These are phyloP conservation scores for Pelargonium hybrid DNA, from an alignment of 441 rosid genomes.

Conservation along the genomic window DNA sequence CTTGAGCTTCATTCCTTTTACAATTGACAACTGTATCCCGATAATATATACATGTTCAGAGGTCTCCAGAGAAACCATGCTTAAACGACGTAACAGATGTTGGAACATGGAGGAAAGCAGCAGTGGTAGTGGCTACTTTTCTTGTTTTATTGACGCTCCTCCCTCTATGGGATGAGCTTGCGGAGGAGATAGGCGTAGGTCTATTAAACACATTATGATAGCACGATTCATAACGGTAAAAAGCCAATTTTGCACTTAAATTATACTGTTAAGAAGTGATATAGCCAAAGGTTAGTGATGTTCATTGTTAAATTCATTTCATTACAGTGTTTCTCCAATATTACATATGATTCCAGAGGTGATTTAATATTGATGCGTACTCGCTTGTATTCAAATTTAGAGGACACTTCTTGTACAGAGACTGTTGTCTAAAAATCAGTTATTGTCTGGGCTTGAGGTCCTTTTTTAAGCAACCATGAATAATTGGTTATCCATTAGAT, in stretches of 20 bases:
- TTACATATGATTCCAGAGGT: too few species aligned
- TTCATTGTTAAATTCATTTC: neutral
- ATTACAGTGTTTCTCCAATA: neutral
- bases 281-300: neutral
- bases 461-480: too few species aligned
- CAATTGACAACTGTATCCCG: neutral
- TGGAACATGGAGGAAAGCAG: conserved; percentile 78
- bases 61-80: conserved; percentile 84
- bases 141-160: conserved; percentile 63
- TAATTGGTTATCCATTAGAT: too few species aligned
- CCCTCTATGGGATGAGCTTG: conserved; percentile 88
- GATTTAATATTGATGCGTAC: too few species aligned
- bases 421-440: too few species aligned
- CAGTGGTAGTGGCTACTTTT: conserved; percentile 41
- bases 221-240: conserved; percentile 5
- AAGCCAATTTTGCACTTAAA: conserved; percentile 28
- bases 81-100: conserved; percentile 85
- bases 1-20: neutral
- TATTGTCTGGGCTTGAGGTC: too few species aligned
- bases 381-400: too few species aligned
- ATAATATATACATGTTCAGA: conserved; percentile 32
- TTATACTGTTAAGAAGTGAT: neutral
- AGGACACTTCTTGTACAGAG: too few species aligned
- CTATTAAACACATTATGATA: conserved; percentile 67
- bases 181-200: conserved; percentile 92